Percentiles rank a stretch among this genome's conserved stretches.
phyloP scores from a whole-genome alignment of 192 early-diverging fungal species.

The Rhizophagus prolifer region DNA sequence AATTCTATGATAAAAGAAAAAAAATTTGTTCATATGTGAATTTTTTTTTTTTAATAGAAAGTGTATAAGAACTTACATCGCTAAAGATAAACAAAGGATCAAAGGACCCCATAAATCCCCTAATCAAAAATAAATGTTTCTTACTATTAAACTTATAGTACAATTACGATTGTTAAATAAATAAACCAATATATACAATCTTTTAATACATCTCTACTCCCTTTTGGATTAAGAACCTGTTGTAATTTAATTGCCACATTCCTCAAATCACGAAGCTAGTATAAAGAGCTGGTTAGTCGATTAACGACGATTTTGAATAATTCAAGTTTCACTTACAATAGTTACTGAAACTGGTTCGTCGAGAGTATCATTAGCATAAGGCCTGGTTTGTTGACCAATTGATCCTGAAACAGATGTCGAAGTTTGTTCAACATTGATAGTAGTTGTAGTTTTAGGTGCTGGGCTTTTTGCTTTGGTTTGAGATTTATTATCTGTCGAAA shows the following conservation, averaged over 20 bases:
- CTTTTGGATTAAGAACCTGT: conserved; percentile 71
- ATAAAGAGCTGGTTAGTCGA: neutral
- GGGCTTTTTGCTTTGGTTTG: neutral
- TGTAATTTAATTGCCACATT: conserved; percentile 71
- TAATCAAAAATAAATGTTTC: conserved; percentile 34
- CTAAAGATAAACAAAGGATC: conserved; percentile 87
- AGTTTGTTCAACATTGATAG: neutral
- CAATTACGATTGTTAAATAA: conserved; percentile 42
- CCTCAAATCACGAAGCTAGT: conserved; percentile 69
- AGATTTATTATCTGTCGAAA: neutral
- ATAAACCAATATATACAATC: conserved; percentile 60
- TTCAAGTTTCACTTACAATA: conserved; percentile 57
- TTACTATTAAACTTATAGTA: conserved; percentile 27
- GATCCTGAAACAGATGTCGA: neutral
- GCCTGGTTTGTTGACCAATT: neutral
- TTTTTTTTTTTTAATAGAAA: neutral
- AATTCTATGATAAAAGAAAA: conserved; percentile 49
- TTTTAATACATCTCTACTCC: conserved; percentile 62
- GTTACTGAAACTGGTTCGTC: conserved; percentile 95
- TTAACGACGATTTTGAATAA: conserved; percentile 4
- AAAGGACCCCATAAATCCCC: conserved; percentile 98
- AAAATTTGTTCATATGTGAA: neutral
- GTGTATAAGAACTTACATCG: conserved; percentile 59
- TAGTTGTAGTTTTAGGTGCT: neutral
- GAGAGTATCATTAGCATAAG: conserved; percentile 63